These are phyloP conservation scores for Sporothrix phasma DNA, from an alignment of 2,329 filamentous ascomycete genomes.

Conservation along the genomic window DNA sequence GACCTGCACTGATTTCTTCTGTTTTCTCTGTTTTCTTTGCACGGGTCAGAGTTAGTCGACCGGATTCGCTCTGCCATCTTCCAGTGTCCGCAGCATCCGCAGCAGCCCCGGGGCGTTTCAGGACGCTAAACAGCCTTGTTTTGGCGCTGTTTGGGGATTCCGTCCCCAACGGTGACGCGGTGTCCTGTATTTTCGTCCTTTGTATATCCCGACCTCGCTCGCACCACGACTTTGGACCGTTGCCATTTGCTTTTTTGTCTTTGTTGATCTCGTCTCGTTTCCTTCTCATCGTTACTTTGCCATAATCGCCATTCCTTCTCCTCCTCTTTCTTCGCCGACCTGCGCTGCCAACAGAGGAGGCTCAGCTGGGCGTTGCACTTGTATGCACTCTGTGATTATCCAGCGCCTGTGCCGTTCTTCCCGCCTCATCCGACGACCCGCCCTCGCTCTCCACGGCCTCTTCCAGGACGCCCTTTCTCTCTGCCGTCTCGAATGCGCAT, in stretches of 20 bases:
- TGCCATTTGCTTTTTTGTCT: not conserved
- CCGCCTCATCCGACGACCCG: not conserved
- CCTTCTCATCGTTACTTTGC: not conserved
- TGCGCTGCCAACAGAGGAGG: not conserved
- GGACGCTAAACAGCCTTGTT: slow-evolving; percentile 7
- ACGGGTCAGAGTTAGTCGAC: slow-evolving; percentile 3
- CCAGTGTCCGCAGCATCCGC: slow-evolving; percentile 2
- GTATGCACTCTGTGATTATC: not conserved
- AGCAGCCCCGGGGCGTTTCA: not conserved
- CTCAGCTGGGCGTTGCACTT: not conserved
- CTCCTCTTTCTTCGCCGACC: not conserved
- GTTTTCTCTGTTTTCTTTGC: not conserved
- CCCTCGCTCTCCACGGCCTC: too few relatives aligned
- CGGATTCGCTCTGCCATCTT: not conserved
- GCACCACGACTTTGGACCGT: not conserved
- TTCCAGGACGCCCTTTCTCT: too few relatives aligned
- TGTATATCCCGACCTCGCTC: not conserved
- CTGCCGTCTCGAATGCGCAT: not conserved
- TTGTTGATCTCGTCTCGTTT: not conserved
- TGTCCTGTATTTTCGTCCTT: not conserved
- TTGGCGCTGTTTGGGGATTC: slow-evolving; percentile 6
- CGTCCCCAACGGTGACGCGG: too few relatives aligned
- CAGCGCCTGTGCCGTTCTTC: not conserved
- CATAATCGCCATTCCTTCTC: not conserved
- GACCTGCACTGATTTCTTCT: not conserved